A percentile compares a stretch with the other conserved stretches of the same genome.
Conservation (phyloP, 2,329 filamentous ascomycete genomes). For the Cercospora sp. region DNA sequence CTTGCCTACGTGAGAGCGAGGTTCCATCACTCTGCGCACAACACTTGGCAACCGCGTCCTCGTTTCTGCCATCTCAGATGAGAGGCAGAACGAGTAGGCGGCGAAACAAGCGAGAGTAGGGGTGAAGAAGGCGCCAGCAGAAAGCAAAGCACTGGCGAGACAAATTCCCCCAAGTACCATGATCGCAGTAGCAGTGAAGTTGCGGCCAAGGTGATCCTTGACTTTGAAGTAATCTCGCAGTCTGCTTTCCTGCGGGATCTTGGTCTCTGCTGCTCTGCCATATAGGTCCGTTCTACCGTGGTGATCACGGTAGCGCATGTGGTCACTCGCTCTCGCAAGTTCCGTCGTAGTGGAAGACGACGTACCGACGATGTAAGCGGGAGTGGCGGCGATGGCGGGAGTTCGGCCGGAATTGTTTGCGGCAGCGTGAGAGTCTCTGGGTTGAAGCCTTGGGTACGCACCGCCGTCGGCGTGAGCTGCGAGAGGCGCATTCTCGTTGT, state of each 20-base stretch:
- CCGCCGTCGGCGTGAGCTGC: slow-evolving; percentile 32
- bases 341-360: neutral
- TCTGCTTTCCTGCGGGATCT: slow-evolving; percentile 1
- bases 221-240: slow-evolving; percentile 12
- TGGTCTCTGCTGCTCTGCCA: neutral
- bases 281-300: slow-evolving; percentile 25
- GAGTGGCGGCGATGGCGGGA: slow-evolving; percentile 2
- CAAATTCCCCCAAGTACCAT: neutral
- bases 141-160: neutral
- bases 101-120: neutral
- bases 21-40: neutral
- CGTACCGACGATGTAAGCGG: neutral
- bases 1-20: neutral
- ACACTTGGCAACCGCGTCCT: neutral
- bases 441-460: slow-evolving; percentile 30
- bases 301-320: slow-evolving; percentile 30
- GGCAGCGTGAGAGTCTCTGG: slow-evolving; percentile 13
- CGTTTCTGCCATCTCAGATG: neutral
- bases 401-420: neutral
- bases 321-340: slow-evolving; percentile 12
- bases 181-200: neutral
- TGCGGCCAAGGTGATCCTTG: slow-evolving; percentile 1
- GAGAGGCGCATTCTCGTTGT: slow-evolving; percentile 9
- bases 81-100: neutral
- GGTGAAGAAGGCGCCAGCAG: neutral